Evolutionary conservation across 108 stramenopile genomes (phyloP), one percentile per base, ranked within the genome.

Genomic region (Pseudonitzschia pungens): DNA sequence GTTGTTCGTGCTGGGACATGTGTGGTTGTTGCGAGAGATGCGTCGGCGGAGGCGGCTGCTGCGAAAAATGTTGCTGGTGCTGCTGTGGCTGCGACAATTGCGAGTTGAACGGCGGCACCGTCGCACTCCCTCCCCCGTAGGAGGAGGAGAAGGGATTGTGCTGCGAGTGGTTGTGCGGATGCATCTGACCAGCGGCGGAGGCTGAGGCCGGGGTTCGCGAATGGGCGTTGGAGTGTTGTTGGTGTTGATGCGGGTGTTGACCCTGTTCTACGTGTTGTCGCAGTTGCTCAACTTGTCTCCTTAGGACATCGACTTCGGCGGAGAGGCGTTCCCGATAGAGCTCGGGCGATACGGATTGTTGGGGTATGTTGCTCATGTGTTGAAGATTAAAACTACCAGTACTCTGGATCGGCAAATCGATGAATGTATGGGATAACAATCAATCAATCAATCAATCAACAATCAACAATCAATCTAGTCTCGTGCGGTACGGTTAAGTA

Each of bases 221-320:
- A 36, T 5, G 9, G 45, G 18, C 9, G 11, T 43, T 53, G 18
- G 5, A 20, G 52, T 53, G 52, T 53, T 9, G 52, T 5, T 53
- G 52, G 18, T 53, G 9, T 55, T 12, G 54, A 2, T 3, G 22
- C 2, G 26, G 54, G 36, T 5, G 36, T 20, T 55, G 54, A 9
- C 54, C 54, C 2, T 55, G 54, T 10, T 55, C 16, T 22, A 55
- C 54, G 54, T 55, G 54, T 26, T 55, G n/a, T 22, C 54, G 54
- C 22, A 55, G 54, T 24, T 55, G 24, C 20, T 55, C 54, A 20
- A 55, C 54, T 55, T 55, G 54, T 24, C 24, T 55, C 26, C 24
- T 22, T 2, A 55, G 54, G 54, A 12, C 54, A 2, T 55, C 54
- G 9, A 55, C 54, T 55, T 55, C 54, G 2, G 54, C 54, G 26